Evolutionary conservation across 1,139 yeast genomes (phyloP).

Genomic region (Geotrichum restrictum): DNA sequence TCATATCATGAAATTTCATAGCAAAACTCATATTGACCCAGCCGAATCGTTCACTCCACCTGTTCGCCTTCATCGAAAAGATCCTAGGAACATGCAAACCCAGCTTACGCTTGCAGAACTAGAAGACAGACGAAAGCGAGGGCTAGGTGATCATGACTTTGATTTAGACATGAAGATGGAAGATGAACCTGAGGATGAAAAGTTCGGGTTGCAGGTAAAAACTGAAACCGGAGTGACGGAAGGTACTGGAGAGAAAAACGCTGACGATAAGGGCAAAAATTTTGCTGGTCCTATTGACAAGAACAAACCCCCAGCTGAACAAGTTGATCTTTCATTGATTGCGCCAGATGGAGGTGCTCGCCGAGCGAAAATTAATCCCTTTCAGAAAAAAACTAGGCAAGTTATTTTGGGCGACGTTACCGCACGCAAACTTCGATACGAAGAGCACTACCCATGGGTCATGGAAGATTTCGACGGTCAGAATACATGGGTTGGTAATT

Average conservation of each 20-base stretch:
- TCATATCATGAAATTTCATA: slow-evolving; percentile 76
- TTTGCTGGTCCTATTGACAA: slow-evolving; percentile 31
- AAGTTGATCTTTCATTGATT: slow-evolving; percentile 54
- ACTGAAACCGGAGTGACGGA: slow-evolving; percentile 16
- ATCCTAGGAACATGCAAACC: slow-evolving; percentile 83
- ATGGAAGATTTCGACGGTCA: slow-evolving; percentile 92
- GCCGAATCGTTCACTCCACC: slow-evolving; percentile 70
- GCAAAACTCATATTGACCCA: slow-evolving; percentile 59
- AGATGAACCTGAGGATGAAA: slow-evolving; percentile 22
- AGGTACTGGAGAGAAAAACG: slow-evolving; percentile 37
- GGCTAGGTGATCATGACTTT: slow-evolving; percentile 25
- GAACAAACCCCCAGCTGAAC: slow-evolving; percentile 34
- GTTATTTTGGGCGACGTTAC: slow-evolving; percentile 74
- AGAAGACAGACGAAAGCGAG: slow-evolving; percentile 54
- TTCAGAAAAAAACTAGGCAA: slow-evolving; percentile 82
- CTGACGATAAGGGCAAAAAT: slow-evolving; percentile 31
- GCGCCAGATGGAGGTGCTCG: slow-evolving; percentile 96
- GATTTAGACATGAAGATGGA: slow-evolving; percentile 19
- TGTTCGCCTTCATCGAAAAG: slow-evolving; percentile 83
- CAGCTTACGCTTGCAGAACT: slow-evolving; percentile 65
- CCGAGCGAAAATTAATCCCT: slow-evolving; percentile 55
- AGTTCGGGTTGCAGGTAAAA: slow-evolving; percentile 17
- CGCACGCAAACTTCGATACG: slow-evolving; percentile 79
- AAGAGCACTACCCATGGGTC: slow-evolving; percentile 97
- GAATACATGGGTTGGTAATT: slow-evolving; percentile 92